Evolutionary conservation across 2,329 filamentous ascomycete species (phyloP), one percentile per base, ranked within the genome.

Genomic region (Alternaria gansuensis): DNA sequence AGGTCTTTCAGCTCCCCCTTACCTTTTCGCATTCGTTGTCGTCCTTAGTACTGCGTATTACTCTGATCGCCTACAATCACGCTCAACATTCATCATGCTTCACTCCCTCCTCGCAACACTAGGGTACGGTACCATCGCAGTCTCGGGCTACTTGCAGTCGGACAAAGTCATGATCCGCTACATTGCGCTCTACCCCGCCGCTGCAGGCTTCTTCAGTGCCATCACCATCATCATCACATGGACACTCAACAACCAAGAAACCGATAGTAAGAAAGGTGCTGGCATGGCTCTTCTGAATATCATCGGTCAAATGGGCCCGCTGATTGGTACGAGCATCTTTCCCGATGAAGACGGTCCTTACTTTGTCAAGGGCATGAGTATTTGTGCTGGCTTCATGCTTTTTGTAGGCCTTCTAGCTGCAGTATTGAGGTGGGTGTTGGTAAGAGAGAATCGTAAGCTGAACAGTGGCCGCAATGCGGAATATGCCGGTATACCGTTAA

Each of bases 171-270:
- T 63, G 43, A 62, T 85, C 36, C 84, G 92, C 17, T 97, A 97
- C 71, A 68, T 89, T 5, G 90, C 88, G 55, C 84, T 96, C 7
- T 96, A 90, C 74, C 92, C 91, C 0, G 92, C 93, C 2, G 85
- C 88, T 2, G 81, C 87, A 0, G 93, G 93, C 4, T 95, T 96
- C 87, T 96, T 96, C 81, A 88, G 86, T 59, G 90, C 92, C 21
- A 90, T 96, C 57, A 92, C 92, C 0, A 83, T 96, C 31, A 89
- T 93, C 66, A 90, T 97, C 56, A 90, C 91, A 2, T 97, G 93
- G 93, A 91, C 86, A 34, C 86, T 97, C 71, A 96, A 96, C 73
- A 97, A 96, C 76, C 91, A 95, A 73, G 80, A 84, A 52, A 87
- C 82, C 11, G 86, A 88, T 61, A 86, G 85, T 51, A 85, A 87